Base-by-base conservation (phyloP, 2,329 filamentous ascomycete species). In the Colletotrichum cordylinicola region DNA sequence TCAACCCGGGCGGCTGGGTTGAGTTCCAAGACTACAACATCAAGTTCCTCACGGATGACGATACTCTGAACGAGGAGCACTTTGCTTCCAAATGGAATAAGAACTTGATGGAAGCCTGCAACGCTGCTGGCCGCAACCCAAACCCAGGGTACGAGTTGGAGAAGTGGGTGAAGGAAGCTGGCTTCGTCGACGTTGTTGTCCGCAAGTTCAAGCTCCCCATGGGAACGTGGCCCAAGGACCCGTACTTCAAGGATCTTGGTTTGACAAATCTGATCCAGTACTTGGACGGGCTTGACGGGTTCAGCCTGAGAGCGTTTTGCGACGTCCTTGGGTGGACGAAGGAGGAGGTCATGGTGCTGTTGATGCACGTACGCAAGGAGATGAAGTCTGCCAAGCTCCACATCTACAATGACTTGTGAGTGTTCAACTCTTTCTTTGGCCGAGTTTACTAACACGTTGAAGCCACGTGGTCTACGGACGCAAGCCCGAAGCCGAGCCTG, bases 221-320 rank as follows among this genome's bases (percentile, higher is more conserved):
- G n/a, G 83, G 83, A 1, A 78, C 81, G 2, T 87, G 86, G 85
- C 78, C 85, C 6, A 83, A 83, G 70, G 82, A 84, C 58, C 75
- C 77, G 1, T 70, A 69, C 4, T 77, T 78, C 58, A 80, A 84
- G 67, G 81, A 85, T 48, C 79, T 85, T 16, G 84, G 84, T 0
- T 37, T 73, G 64, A 69, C 60, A 16, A 77, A 72, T 56, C 69
- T 77, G 4, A 64, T 65, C 8, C 74, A 78, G 70, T 37, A 72
- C 27, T 55, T 77, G 8, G 79, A 78, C 12, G 79, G 78, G 3
- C 48, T 79, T n/a, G 79, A 81, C 27, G 80, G 64, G 9, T 79
- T 81, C 52, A 79, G 75, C 21, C 72, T 81, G 56, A 76, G 75
- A 12, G 60, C 81, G 21, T 82, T 83, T 65, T 83, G 81, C 6